Conservation (phyloP, 2,329 filamentous ascomycete species). For the Colletotrichum orchidophilum region DNA sequence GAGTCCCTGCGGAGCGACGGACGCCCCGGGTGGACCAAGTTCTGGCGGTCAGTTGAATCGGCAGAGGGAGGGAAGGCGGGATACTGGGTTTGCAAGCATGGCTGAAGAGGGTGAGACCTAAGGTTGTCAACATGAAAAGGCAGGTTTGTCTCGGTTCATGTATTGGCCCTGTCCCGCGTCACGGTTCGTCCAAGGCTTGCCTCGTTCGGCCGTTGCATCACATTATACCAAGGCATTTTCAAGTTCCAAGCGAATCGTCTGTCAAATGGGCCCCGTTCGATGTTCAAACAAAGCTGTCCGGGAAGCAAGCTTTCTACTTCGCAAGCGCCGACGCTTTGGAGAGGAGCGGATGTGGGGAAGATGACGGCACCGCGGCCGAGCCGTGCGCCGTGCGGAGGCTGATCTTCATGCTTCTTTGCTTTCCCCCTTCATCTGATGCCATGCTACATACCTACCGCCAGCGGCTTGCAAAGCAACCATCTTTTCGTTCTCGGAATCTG, state of each 20-base stretch:
- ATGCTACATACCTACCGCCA: not conserved
- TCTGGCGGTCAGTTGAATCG: conserved; percentile 25
- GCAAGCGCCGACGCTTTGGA: conserved; percentile 12
- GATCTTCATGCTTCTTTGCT: conserved; percentile 2
- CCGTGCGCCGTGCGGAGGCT: not conserved
- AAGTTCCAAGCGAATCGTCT: conserved; percentile 6
- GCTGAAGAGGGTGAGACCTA: not conserved
- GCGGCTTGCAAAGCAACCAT: not conserved
- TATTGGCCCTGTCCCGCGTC: conserved; percentile 1
- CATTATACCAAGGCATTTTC: conserved; percentile 25
- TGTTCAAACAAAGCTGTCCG: not conserved
- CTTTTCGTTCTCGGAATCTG: not conserved
- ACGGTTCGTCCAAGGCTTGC: conserved; percentile 2
- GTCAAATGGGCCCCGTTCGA: not conserved
- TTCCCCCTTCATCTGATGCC: not conserved
- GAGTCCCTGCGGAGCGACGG: conserved; percentile 28
- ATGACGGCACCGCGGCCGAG: not conserved
- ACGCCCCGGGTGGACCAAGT: conserved; percentile 31
- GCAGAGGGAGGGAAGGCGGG: conserved; percentile 4
- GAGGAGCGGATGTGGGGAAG: conserved; percentile 1
- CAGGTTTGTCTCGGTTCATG: not conserved
- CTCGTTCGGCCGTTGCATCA: not conserved
- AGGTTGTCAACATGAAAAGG: not conserved
- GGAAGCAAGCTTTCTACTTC: not conserved
- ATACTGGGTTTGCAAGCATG: conserved; percentile 34